Evolutionary conservation across 495 filamentous ascomycete genomes (phyloP), one percentile per base, ranked within the genome.

Genomic region (Daldinia vernicosa): DNA sequence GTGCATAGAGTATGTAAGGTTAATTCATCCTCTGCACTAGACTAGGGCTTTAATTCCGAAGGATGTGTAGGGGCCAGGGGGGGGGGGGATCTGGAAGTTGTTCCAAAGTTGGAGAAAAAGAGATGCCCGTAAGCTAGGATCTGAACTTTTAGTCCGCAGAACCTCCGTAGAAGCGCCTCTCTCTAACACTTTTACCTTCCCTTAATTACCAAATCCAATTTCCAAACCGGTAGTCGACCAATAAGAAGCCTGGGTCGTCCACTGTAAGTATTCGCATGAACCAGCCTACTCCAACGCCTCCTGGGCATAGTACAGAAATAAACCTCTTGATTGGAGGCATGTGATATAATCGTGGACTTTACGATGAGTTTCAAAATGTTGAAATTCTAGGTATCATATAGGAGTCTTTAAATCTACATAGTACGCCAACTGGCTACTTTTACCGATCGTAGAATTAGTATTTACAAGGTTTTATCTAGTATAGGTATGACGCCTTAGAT

Each of bases 161-260:
- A 72, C 70, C 37, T 72, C 70, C 70, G 70, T 62, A 65, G 65
- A 68, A 72, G 60, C 70, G 70, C 70, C 65, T 60, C 70, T 68
- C 65, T 69, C 70, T 72, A 32, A 72, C 70, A 68, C 56, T 58
- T 58, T 53, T 72, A 72, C 70, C 70, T 72, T 68, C 70, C 70
- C 70, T 72, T 72, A 72, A 72, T 72, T 72, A 65, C 54, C 70
- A 60, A 53, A 68, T 6, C 60, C 70, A 72, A 72, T 72, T 72
- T 72, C 70, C 70, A 61, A 33, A 54, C 40, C 50, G 50, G 26
- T 35, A 65, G 1, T 14, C 15, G 30, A n/a, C 70, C 70, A 72
- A 72, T 72, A 0, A 39, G 60, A 64, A 19, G 30, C 15, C 15
- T 0, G 4, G 55, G 6, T 17, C 12, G 45, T n/a, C 30, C 28